Evolutionary conservation across 2,329 filamentous ascomycete species (phyloP), one percentile per base, ranked within the genome.

Genomic region (Aspergillus aculeatus): DNA sequence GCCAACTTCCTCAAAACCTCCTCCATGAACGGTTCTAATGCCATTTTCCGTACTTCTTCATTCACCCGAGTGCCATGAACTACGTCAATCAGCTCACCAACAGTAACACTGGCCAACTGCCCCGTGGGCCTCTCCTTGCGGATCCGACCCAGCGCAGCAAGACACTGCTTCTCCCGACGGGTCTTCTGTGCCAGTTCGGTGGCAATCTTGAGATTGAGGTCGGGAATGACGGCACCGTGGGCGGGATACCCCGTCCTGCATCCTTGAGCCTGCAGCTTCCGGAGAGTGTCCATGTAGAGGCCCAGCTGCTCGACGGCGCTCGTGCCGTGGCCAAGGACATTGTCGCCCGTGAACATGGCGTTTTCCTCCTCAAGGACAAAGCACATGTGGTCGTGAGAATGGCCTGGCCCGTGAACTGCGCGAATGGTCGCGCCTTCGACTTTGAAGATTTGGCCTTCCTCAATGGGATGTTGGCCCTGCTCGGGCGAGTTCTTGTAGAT

Each of bases 311-410:
- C 76, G 0, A 78, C 74, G 0, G 72, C 78, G 32, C 68, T 73
- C 16, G 68, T 75, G 0, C 79, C 79, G 50, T 79, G 89, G 0
- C 91, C 90, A 0, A 94, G 81, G 1, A 94, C 85, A 67, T 91
- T 93, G 73, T 94, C 91, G 1, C 87, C 91, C 0, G 90, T 92
- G 71, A 94, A 92, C 80, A 94, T 84, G 50, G 89, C 88, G 60
- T 89, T 82, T 70, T 93, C 82, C 65, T 92, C 89, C 47, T 86
- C 82, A 1, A 93, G 76, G 1, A 90, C 70, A 60, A 95, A 86
- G n/a, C 83, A 86, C 80, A 91, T 87, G 68, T 95, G 91, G 69
- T 96, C 91, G 1, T 78, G 77, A 0, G 91, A 86, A 68, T 96
- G 91, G 1, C 91, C 88, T 0, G 87, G 87, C 3, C 80, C 82